Evolutionary conservation across 495 filamentous ascomycete genomes (phyloP).

Genomic region (Diplogelasinospora grovesii): DNA sequence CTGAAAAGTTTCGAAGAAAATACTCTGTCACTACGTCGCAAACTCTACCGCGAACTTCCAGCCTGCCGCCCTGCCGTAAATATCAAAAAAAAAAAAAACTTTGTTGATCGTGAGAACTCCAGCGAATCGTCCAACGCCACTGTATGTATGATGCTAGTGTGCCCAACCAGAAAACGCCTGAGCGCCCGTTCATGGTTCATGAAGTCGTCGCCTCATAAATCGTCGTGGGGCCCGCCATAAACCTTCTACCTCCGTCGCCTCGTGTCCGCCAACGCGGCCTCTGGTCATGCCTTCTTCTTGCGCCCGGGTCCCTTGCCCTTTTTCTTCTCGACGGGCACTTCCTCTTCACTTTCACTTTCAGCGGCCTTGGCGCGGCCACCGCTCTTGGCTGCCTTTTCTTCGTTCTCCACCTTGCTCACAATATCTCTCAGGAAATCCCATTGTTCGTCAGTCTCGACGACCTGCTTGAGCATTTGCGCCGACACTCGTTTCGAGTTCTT

Average conservation of each 20-base stretch:
- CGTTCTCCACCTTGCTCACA: conserved; percentile 76
- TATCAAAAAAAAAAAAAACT: neutral
- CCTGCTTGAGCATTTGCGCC: conserved; percentile 82
- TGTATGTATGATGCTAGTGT: conserved; percentile 7
- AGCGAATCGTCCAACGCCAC: conserved; percentile 6
- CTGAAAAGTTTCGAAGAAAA: no score
- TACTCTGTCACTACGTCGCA: no score
- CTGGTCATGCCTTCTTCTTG: conserved; percentile 33
- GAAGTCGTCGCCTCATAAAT: conserved; percentile 1
- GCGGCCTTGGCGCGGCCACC: conserved; percentile 26
- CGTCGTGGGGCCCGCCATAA: neutral
- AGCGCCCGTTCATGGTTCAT: neutral
- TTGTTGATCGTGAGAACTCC: neutral
- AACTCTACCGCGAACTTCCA: neutral
- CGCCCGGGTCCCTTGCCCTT: conserved; percentile 36
- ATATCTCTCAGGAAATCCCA: conserved; percentile 94
- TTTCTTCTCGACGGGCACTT: conserved; percentile 34
- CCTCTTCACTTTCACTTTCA: conserved; percentile 40
- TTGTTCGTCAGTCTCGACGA: conserved; percentile 75
- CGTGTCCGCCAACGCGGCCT: neutral
- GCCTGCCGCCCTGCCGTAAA: no score
- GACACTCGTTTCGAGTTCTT: conserved; percentile 84
- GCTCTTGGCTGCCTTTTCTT: conserved; percentile 28
- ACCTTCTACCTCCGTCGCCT: neutral
- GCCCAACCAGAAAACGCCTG: conserved; percentile 5